Percentiles rank a stretch among this genome's conserved stretches.
These are phyloP conservation scores for Ophiostoma himal-ulmi DNA, from an alignment of 2,329 filamentous ascomycete genomes.

Conservation along the genomic window DNA sequence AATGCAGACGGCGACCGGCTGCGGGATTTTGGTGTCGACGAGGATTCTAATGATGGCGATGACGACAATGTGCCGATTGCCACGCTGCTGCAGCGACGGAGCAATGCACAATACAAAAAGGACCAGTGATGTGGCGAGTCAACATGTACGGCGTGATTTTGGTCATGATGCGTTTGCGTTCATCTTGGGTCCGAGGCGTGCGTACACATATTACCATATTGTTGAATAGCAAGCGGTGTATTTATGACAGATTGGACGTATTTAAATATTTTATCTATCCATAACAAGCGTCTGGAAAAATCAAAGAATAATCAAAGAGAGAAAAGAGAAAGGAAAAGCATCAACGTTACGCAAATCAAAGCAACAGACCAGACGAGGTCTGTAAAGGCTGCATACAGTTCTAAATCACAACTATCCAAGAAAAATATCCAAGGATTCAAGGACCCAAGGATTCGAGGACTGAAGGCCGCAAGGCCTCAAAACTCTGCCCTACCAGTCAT, in stretches of 20 bases:
- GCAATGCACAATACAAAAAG: conserved; percentile 25
- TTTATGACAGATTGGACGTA: not conserved
- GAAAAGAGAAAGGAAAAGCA: not conserved
- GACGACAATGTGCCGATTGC: conserved; percentile 58
- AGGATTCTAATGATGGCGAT: conserved; percentile 52
- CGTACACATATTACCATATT: not conserved
- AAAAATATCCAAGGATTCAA: not conserved
- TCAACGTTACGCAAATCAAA: not conserved
- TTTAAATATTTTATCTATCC: conserved; percentile 9
- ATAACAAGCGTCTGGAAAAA: not conserved
- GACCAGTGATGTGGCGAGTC: not conserved
- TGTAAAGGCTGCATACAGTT: not conserved
- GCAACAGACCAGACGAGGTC: not conserved
- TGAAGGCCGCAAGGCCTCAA: not conserved
- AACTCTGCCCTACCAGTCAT: conserved; percentile 54
- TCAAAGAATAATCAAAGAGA: not conserved
- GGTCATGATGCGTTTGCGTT: not conserved
- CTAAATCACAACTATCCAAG: not conserved
- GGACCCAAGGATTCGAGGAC: too few relatives aligned
- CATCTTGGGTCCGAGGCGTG: too few relatives aligned
- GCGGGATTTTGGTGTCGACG: conserved; percentile 73
- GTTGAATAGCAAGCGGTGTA: not conserved
- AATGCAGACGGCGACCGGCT: conserved; percentile 71
- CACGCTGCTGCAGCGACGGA: conserved; percentile 57
- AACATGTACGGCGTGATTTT: not conserved